Evolutionary conservation across 163 green algal species (phyloP), one percentile per base, ranked within the genome.

Genomic region (Botryococcus braunii): DNA sequence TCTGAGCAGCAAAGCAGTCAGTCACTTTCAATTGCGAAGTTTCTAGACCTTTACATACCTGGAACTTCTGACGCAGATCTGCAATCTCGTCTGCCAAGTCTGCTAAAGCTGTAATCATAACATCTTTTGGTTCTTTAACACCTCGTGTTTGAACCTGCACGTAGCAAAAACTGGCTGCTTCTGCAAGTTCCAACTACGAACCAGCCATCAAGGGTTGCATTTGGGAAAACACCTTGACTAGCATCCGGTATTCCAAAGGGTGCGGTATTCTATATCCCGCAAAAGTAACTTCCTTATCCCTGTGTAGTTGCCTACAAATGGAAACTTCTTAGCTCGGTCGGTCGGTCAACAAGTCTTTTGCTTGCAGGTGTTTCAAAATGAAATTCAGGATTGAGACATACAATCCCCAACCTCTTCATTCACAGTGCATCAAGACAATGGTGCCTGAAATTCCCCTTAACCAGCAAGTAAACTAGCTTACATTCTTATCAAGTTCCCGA

Each of bases 261-360:
- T 99, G 94, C 0, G 93, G 93, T 48, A 97, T 87, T 48, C 89
- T 86, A 79, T 98, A 99, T 3, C 90, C 93, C 7, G 92, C 83
- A 77, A 99, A 98, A 21, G 92, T 78, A 0, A 96, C 87, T 17
- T 82, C 65, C 21, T 76, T 75, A 74, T 98, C 88, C 0, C 80
- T 68, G 48, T 93, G 91, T 65, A 98, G 79, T 77, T 96, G 84
- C 79, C 84, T 94, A 85, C 41, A 66, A 35, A 32, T 62, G n/a
- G n/a, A 5, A n/a, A n/a, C n/a, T n/a, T n/a, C n/a, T n/a, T n/a
- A n/a, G n/a, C n/a, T n/a, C n/a, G n/a, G n/a, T n/a, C n/a, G n/a
- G n/a, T n/a, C n/a, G n/a, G n/a, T n/a, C n/a, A n/a, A n/a, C n/a
- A n/a, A n/a, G n/a, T n/a, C n/a, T n/a, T n/a, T n/a, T n/a, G n/a